A percentile compares a stretch with the other conserved stretches of the same genome.
phyloP scores from a whole-genome alignment of 2,329 filamentous ascomycete species.

The Stachybotrys chartarum region DNA sequence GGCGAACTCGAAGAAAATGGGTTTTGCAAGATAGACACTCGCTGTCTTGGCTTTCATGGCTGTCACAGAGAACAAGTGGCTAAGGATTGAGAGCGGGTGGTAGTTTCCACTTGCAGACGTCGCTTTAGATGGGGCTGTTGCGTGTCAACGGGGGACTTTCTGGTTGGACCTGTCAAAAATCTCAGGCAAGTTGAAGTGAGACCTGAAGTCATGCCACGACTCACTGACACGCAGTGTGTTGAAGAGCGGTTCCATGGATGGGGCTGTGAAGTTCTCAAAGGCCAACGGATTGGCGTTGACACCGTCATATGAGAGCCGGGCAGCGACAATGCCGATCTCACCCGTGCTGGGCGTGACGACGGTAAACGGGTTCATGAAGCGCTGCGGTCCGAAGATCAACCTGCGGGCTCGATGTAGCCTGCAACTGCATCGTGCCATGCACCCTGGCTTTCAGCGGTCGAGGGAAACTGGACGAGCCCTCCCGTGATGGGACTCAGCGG shows the following conservation, averaged over 20 bases:
- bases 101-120: too few species aligned
- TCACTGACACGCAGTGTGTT: not conserved
- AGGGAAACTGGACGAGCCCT: not conserved
- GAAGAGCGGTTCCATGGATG: not conserved
- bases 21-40: not conserved
- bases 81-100: too few species aligned
- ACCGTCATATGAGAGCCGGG: not conserved
- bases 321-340: not conserved
- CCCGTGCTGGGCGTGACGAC: not conserved
- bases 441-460: not conserved
- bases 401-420: not conserved
- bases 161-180: not conserved
- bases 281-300: not conserved
- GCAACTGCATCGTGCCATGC: not conserved
- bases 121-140: too few species aligned
- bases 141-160: not conserved
- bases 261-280: not conserved
- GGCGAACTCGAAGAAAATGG: not conserved
- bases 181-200: not conserved
- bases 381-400: not conserved
- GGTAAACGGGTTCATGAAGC: not conserved
- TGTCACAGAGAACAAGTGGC: not conserved
- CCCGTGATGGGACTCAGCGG: constrained; percentile 3
- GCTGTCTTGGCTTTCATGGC: not conserved
- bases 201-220: not conserved